phyloP scores from a whole-genome alignment of 441 rosid genomes.

The Eruca vesicaria region DNA sequence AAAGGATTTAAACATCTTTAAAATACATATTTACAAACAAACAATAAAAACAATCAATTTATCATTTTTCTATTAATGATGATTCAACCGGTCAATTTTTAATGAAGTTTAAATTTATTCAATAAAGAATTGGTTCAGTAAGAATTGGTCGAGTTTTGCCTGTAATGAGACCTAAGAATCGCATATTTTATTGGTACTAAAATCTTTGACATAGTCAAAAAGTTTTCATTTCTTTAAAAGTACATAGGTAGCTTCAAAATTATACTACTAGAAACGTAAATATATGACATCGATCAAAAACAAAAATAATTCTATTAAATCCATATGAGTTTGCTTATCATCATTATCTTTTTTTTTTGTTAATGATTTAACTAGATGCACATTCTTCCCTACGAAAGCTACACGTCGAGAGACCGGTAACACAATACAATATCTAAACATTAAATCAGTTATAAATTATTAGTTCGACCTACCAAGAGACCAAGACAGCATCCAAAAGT shows the following conservation, averaged over 20 bases:
- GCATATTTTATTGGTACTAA: neutral
- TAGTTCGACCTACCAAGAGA: slow-evolving; percentile 26
- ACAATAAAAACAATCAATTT: neutral
- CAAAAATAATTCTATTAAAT: neutral
- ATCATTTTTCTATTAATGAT: neutral
- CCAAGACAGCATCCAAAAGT: slow-evolving; percentile 34
- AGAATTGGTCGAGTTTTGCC: neutral
- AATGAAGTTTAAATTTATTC: neutral
- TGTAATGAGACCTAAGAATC: neutral
- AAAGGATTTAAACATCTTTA: neutral
- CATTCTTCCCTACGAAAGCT: slow-evolving; percentile 4
- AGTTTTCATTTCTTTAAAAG: neutral
- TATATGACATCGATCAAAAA: neutral
- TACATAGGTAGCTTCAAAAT: neutral
- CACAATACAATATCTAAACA: slow-evolving; percentile 20
- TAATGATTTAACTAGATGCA: slow-evolving; percentile 6
- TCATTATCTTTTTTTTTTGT: neutral
- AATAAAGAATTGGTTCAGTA: neutral
- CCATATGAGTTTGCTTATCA: neutral
- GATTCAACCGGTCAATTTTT: neutral
- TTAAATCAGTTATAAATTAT: neutral
- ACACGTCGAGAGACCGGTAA: slow-evolving; percentile 17
- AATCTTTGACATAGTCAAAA: neutral
- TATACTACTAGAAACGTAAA: neutral
- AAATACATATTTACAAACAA: neutral